phyloP scores from a whole-genome alignment of 257 asterid genomes.

The Handroanthus guayacan region DNA sequence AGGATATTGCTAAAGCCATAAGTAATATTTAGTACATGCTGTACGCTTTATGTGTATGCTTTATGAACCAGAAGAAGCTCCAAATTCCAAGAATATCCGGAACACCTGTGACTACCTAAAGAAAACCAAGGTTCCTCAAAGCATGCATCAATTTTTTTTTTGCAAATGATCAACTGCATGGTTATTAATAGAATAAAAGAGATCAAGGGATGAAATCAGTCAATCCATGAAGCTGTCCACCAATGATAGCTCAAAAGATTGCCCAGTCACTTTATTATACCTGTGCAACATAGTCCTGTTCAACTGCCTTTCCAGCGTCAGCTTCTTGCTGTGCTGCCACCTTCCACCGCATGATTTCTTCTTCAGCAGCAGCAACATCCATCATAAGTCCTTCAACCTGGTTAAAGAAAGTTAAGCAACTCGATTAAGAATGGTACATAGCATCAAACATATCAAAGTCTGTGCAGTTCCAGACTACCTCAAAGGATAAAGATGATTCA shows the following conservation, averaged over 20 bases:
- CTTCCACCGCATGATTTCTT: slow-evolving; percentile 95
- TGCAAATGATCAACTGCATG: slow-evolving; percentile 4
- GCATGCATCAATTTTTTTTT: slow-evolving; percentile 15
- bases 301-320: slow-evolving; percentile 94
- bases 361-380: slow-evolving; percentile 90
- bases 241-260: slow-evolving; percentile 36
- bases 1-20: slow-evolving; percentile 1
- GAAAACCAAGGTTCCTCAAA: slow-evolving; percentile 23
- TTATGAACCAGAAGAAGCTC: slow-evolving; percentile 16
- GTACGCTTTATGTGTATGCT: neutral
- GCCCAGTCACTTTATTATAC: slow-evolving; percentile 43
- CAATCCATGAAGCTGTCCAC: slow-evolving; percentile 30
- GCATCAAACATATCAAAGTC: slow-evolving; percentile 1
- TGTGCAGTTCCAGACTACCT: slow-evolving; percentile 22
- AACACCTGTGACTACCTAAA: slow-evolving; percentile 15
- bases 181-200: slow-evolving; percentile 10
- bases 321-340: slow-evolving; percentile 98
- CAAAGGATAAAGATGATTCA: neutral
- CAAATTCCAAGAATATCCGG: slow-evolving; percentile 1
- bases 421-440: slow-evolving; percentile 18
- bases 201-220: neutral
- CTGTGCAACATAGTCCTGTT: slow-evolving; percentile 78
- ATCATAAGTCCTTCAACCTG: slow-evolving; percentile 98
- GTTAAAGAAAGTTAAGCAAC: slow-evolving; percentile 16
- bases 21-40: neutral